phyloP scores from a whole-genome alignment of 169 alveolate genomes.

The Cryptosporidium andersoni region DNA sequence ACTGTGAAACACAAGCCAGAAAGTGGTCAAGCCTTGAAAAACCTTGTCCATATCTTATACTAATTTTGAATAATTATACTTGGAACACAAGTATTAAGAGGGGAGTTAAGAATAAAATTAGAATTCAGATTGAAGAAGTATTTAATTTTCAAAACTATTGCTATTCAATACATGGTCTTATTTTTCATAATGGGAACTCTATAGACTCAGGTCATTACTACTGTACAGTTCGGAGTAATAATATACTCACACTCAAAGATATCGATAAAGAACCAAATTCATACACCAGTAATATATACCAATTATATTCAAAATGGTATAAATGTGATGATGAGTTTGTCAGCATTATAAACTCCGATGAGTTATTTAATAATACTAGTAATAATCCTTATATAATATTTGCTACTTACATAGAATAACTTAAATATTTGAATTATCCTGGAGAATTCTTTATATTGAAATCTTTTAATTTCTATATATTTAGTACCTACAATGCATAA shows the following conservation, averaged over 20 bases:
- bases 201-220: constrained; percentile 52
- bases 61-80: constrained; percentile 25
- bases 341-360: constrained; percentile 14
- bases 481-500: too few relatives aligned
- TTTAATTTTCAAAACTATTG: constrained; percentile 6
- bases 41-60: constrained; percentile 20
- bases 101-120: constrained; percentile 10
- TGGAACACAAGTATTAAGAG: constrained; percentile 21
- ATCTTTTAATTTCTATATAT: not conserved
- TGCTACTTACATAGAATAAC: constrained; percentile 20
- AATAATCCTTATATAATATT: constrained; percentile 42
- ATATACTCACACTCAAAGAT: not conserved
- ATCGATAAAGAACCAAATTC: not conserved
- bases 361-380: constrained; percentile 5
- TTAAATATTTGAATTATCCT: not conserved
- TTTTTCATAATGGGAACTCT: constrained; percentile 49
- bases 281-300: not conserved
- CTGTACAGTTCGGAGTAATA: constrained; percentile 24
- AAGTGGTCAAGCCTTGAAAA: constrained; percentile 18
- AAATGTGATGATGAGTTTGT: constrained; percentile 16
- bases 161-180: constrained; percentile 24
- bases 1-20: not conserved
- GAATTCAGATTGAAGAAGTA: constrained; percentile 7
- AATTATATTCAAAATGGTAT: constrained; percentile 38
- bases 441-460: not conserved